Evolutionary conservation across 2,329 filamentous ascomycete genomes (phyloP), one percentile per base, ranked within the genome.

Genomic region (Diaporthe vexans): DNA sequence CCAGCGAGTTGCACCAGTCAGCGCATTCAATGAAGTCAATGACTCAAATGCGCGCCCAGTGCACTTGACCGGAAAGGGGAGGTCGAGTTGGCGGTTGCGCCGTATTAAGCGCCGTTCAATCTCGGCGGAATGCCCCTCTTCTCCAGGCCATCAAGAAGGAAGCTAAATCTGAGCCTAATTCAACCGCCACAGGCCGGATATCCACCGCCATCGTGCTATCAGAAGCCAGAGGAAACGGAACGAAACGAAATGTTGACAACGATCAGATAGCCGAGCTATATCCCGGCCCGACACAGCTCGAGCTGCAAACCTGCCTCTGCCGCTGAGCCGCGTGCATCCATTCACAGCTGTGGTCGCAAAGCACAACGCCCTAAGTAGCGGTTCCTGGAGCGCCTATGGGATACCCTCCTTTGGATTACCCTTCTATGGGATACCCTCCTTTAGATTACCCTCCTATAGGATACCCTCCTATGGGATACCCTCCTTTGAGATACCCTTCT

Each of bases 1-100:
- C 37, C n/a, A 43, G 29, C 26, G 43, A 26, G 35, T 52, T 26
- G 37, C 10, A 58, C 33, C 24, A n/a, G 10, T 6, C 37, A 26
- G 37, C 24, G n/a, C 21, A 51, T 37, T 37, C 4, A 40, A 24
- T 33, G 17, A 52, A 26, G 63, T 68, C 63, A 54, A 67, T 67
- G 63, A 54, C 33, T 54, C 63, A n/a, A 68, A n/a, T 21, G 33
- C 19, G 48, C 54, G 63, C 33, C 15, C 33, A 54, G 48, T 46
- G 48, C 33, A 10, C 70, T 54, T 75, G 56, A 19, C 73, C 51
- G 17, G n/a, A 54, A 73, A 24, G 43, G 74, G 74, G 74, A 75
- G 74, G 74, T 75, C 71, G 61, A 65, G 29, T 46, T 37, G 48
- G 63, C 63, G 63, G 46, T 46, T 52, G 63, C 29, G 15, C 29